A percentile compares a stretch with the other conserved stretches of the same genome.
Conservation (phyloP, 2,329 filamentous ascomycete genomes). For the Daldinia sp. region DNA sequence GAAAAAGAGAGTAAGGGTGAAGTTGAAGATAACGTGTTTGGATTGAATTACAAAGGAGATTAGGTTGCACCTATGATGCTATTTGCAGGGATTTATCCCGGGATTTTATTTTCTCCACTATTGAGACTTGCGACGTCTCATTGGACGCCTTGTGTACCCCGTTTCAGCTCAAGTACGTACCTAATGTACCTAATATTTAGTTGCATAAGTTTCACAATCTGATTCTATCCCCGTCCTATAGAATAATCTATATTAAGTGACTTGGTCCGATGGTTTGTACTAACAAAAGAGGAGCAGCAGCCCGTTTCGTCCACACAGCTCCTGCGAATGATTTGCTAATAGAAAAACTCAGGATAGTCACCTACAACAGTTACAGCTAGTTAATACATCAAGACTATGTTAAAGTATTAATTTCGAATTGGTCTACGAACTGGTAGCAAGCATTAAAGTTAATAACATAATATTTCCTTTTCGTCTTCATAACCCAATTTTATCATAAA, state of each 20-base stretch:
- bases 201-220: neutral
- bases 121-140: neutral
- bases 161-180: conserved; percentile 3
- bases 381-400: too few relatives aligned
- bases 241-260: neutral
- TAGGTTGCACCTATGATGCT: conserved; percentile 26
- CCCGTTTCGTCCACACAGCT: too few relatives aligned
- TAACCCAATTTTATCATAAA: conserved; percentile 21
- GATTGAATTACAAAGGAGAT: conserved; percentile 4
- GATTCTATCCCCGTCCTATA: neutral
- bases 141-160: neutral
- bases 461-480: neutral
- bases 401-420: too few relatives aligned
- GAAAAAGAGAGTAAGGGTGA: conserved; percentile 19
- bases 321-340: too few relatives aligned
- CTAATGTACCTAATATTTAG: neutral
- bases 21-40: conserved; percentile 20
- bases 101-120: conserved; percentile 5
- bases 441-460: neutral
- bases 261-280: neutral
- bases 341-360: too few relatives aligned
- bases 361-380: too few relatives aligned
- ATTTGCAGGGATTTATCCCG: conserved; percentile 17
- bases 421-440: too few relatives aligned
- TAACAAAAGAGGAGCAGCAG: too few relatives aligned